Percentiles rank a stretch among this genome's conserved stretches.
phyloP scores from a whole-genome alignment of 352 stramenopile genomes.

The Phytopythium ostracodes region DNA sequence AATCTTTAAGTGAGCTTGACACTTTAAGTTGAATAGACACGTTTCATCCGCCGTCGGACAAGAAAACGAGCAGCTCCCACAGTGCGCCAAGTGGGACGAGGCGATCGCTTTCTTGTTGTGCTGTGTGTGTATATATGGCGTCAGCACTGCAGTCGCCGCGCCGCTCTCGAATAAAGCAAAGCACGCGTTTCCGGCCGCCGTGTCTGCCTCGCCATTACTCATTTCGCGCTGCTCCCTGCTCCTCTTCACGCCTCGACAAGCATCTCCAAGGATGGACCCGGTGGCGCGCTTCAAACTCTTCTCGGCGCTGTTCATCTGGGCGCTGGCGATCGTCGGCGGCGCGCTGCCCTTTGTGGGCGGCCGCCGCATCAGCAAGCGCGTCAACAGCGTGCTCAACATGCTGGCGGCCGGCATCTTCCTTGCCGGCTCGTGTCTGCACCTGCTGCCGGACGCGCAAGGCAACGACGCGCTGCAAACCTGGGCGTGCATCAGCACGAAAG shows the following conservation, averaged over 20 bases:
- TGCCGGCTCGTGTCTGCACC: conserved; percentile 68
- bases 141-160: no score
- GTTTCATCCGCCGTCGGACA: conserved; percentile 8
- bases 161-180: neutral
- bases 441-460: conserved; percentile 70
- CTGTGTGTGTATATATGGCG: no score
- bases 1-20: no score
- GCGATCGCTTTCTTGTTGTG: neutral
- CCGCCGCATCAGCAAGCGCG: conserved; percentile 26
- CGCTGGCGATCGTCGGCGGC: conserved; percentile 48
- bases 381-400: conserved; percentile 76
- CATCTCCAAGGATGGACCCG: conserved; percentile 24
- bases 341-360: conserved; percentile 45
- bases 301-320: conserved; percentile 51
- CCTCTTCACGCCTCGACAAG: neutral
- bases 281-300: conserved; percentile 66
- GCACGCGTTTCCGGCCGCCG: neutral
- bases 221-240: neutral
- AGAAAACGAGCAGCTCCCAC: neutral
- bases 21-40: neutral
- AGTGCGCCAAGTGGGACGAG: neutral
- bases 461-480: conserved; percentile 50
- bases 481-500: conserved; percentile 36
- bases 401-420: conserved; percentile 79
- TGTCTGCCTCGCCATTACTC: neutral